These are phyloP conservation scores for Mycena alexandri DNA, from an alignment of 768 basidiomycete species.

Conservation along the genomic window DNA sequence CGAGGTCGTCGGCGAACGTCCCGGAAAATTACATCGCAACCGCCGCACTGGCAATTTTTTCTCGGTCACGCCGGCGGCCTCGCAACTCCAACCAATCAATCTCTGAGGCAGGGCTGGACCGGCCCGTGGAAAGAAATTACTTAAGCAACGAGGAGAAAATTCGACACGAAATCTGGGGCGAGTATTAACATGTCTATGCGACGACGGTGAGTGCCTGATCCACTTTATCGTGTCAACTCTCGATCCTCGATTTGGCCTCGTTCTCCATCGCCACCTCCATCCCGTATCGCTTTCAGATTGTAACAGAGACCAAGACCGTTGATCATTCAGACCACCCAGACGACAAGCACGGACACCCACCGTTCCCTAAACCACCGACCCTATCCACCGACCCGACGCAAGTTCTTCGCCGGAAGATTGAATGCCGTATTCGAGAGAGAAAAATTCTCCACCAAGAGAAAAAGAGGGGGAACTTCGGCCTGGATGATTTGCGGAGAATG, in stretches of 20 bases:
- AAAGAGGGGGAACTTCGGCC: neutral
- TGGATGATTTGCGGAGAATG: neutral
- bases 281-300: conserved; percentile 10
- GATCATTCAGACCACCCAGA: conserved; percentile 10
- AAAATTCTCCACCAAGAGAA: neutral
- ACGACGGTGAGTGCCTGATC: neutral
- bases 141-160: conserved; percentile 7
- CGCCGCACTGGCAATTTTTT: neutral
- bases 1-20: no score
- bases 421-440: neutral
- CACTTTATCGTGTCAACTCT: neutral
- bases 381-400: neutral
- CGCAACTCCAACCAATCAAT: conserved; percentile 2
- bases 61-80: conserved; percentile 17
- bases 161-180: conserved; percentile 21
- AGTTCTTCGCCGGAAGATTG: neutral
- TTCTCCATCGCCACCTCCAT: conserved; percentile 21
- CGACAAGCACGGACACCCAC: conserved; percentile 30
- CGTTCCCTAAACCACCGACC: conserved; percentile 19
- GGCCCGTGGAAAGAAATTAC: conserved; percentile 9
- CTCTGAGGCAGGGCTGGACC: conserved; percentile 18
- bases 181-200: conserved; percentile 9
- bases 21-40: no score
- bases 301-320: conserved; percentile 20
- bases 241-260: conserved; percentile 18